Percentiles rank a stretch among this genome's conserved stretches.
Evolutionary conservation across 805 yeast species (phyloP).

Genomic region (Kodamaea sagamina): DNA sequence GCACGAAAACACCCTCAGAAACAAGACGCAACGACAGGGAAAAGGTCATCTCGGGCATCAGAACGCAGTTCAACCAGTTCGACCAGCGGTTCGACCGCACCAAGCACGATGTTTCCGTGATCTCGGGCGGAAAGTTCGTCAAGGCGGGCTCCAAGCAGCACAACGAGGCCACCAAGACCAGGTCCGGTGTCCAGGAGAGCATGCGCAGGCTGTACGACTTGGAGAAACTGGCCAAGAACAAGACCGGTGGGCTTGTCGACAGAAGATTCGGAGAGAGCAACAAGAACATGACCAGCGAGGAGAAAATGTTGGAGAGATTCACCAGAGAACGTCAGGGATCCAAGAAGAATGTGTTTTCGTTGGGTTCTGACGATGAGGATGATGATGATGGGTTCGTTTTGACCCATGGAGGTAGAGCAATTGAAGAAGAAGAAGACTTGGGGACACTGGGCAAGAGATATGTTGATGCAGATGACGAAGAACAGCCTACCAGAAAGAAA

Average conservation of each 20-base stretch:
- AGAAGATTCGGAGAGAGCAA: conserved; percentile 91
- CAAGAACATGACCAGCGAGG: conserved; percentile 71
- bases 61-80: conserved; percentile 88
- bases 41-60: conserved; percentile 53
- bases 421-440: conserved; percentile 48
- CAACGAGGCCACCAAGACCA: conserved; percentile 34
- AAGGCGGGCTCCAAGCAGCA: conserved; percentile 43
- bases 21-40: conserved; percentile 70
- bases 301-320: conserved; percentile 92
- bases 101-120: conserved; percentile 54
- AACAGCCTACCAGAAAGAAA: conserved; percentile 58
- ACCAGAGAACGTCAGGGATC: conserved; percentile 79
- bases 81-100: conserved; percentile 71
- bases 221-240: conserved; percentile 62
- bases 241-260: conserved; percentile 78
- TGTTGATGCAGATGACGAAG: conserved; percentile 33
- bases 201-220: conserved; percentile 64
- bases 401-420: conserved; percentile 77
- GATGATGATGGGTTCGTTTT: conserved; percentile 51
- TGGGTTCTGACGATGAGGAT: conserved; percentile 74
- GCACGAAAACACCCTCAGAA: conserved; percentile 55
- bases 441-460: conserved; percentile 30
- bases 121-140: conserved; percentile 45
- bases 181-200: conserved; percentile 40
- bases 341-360: conserved; percentile 46